Evolutionary conservation across 768 basidiomycete genomes (phyloP), one percentile per base, ranked within the genome.

Genomic region (Podaxis sp.): DNA sequence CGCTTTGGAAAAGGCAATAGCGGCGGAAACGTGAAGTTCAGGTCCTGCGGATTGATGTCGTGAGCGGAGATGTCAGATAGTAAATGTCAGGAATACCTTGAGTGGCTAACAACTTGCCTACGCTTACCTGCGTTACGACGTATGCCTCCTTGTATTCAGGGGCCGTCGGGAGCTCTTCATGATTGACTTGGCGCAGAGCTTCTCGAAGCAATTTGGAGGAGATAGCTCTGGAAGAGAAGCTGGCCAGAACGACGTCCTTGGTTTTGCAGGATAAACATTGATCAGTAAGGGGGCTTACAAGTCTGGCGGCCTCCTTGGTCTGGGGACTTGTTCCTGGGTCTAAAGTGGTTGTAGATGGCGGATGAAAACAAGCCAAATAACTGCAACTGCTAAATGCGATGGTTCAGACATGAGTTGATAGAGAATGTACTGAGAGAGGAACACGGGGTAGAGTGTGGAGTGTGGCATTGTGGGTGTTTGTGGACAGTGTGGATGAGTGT

Each of bases 71-170:
- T 7, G 28, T 32, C 28, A 32, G 7, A 32, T 32, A 4, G 16
- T 44, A 44, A n/a, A 44, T 18, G 42, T 16, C 42, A n/a, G 16
- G 18, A 18, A 18, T 44, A 44, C 42, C 42, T 44, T 18, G 42
- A 16, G 42, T 44, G 18, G 42, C 14, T n/a, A 44, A 6, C 28
- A 32, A 32, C 28, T 32, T 7, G 28, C 28, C 28, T 32, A 92
- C 81, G 53, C 83, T 83, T 25, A 98, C 90, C 69, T 95, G 91
- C 42, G 82, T 76, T 88, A 95, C 92, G 75, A 98, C 98, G 73
- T 91, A 97, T 46, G 77, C 74, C 76, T 99, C 95, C 72, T 85
- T 88, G 66, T 87, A 87, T 63, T 91, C 87, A 16, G 82, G 76
- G 11, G 77, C 67, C 13, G 91, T 91, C 48, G 83, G 72, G 14